Conservation (phyloP, 257 asterid species). For the Solanum habrochaites region DNA sequence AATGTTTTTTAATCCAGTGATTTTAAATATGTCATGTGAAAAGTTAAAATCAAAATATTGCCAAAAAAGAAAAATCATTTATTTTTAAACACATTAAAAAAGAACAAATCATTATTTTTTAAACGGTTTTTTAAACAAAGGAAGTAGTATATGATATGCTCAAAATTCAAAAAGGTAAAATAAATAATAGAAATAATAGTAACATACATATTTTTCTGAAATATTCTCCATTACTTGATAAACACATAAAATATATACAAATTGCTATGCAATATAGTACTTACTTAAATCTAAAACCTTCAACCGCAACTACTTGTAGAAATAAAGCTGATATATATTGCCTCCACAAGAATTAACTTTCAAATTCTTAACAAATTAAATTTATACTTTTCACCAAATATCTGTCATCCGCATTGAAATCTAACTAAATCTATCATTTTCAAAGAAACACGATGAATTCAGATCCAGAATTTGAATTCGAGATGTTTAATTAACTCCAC, state of each 20-base stretch:
- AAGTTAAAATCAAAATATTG: too few species aligned
- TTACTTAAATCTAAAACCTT: neutral
- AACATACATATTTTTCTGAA: neutral
- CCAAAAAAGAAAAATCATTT: too few species aligned
- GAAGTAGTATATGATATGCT: neutral
- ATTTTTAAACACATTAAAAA: too few species aligned
- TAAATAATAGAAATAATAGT: neutral
- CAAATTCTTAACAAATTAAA: neutral
- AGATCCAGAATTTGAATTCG: fast-evolving
- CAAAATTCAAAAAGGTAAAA: neutral
- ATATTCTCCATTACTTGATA: neutral
- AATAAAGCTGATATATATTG: neutral
- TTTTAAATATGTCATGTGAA: too few species aligned
- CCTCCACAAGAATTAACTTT: neutral
- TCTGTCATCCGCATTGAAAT: neutral
- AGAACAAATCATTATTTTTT: too few species aligned
- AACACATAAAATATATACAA: neutral
- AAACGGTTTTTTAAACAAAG: too few species aligned
- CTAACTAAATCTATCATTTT: fast-evolving
- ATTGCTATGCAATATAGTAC: neutral
- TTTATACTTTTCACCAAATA: fast-evolving
- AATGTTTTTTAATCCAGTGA: fast-evolving
- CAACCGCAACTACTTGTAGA: neutral
- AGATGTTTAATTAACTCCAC: neutral
- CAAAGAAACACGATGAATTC: fast-evolving